These are phyloP conservation scores for Penicillium mononematosum DNA, from an alignment of 495 filamentous ascomycete genomes.

Conservation along the genomic window DNA sequence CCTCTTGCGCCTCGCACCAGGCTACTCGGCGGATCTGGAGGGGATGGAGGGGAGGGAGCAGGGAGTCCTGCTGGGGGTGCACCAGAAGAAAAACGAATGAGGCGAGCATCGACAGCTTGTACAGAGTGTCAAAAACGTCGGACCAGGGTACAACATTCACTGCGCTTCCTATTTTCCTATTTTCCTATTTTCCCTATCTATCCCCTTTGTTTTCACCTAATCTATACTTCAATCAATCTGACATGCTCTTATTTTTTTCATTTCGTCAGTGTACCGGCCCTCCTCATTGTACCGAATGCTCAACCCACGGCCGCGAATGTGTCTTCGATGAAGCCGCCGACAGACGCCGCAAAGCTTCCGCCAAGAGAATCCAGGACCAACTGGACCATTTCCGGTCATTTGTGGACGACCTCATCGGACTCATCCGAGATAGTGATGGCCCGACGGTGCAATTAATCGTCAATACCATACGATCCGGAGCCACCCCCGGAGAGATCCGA, in stretches of 20 bases:
- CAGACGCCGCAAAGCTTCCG: slow-evolving; percentile 43
- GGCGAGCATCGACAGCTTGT: slow-evolving; percentile 44
- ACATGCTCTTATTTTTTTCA: neutral
- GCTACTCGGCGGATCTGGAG: slow-evolving; percentile 11
- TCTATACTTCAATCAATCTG: slow-evolving; percentile 3
- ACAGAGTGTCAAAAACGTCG: slow-evolving; percentile 43
- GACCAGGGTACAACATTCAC: slow-evolving; percentile 38
- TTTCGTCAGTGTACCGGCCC: slow-evolving; percentile 31
- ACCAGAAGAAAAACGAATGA: slow-evolving; percentile 38
- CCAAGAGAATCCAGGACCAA: slow-evolving; percentile 32
- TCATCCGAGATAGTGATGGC: slow-evolving; percentile 28
- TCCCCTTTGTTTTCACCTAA: slow-evolving; percentile 1
- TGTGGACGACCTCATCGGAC: slow-evolving; percentile 29
- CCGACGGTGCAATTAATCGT: slow-evolving; percentile 26
- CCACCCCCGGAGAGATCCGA: neutral
- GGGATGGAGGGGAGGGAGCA: slow-evolving; percentile 14
- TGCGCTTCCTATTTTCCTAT: neutral
- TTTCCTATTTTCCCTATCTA: neutral
- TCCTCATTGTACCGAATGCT: slow-evolving; percentile 38
- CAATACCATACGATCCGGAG: slow-evolving; percentile 26
- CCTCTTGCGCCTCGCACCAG: slow-evolving; percentile 37
- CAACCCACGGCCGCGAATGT: slow-evolving; percentile 36
- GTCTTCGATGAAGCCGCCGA: slow-evolving; percentile 40
- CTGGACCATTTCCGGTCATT: slow-evolving; percentile 31
- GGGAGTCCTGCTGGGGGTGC: slow-evolving; percentile 12